Percentiles rank a stretch among this genome's conserved stretches.
Conservation (phyloP, 225 moss, liverwort and hornwort species). For the Pseudoscleropodium purum region DNA sequence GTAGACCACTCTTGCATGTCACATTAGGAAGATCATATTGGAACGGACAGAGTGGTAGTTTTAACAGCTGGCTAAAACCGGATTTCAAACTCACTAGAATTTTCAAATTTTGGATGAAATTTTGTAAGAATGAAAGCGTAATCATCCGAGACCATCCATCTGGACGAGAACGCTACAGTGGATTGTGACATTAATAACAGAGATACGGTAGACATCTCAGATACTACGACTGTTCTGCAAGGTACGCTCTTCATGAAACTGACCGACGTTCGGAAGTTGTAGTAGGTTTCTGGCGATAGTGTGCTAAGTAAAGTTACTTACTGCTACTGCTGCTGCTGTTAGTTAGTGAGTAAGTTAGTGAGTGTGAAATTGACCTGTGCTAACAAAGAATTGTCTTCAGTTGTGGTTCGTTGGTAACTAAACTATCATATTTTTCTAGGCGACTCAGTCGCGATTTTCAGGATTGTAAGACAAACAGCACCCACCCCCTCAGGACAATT, state of each 20-base stretch:
- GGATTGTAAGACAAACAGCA: background rate
- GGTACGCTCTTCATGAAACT: background rate
- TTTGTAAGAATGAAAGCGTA: too few relatives aligned
- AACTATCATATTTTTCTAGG: background rate
- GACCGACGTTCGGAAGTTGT: background rate
- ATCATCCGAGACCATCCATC: background rate
- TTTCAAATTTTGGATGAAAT: background rate
- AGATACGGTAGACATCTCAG: background rate
- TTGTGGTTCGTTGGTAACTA: background rate
- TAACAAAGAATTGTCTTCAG: too few relatives aligned
- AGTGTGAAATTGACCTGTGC: background rate
- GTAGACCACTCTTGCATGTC: too few relatives aligned
- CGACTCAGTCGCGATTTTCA: background rate
- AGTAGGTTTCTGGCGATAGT: too few relatives aligned
- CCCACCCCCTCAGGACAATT: background rate
- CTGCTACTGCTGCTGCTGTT: background rate
- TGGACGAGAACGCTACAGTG: background rate
- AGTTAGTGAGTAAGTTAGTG: background rate
- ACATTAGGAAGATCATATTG: too few relatives aligned
- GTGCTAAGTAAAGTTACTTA: background rate
- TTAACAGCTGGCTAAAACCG: accelerated
- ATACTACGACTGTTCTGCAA: background rate
- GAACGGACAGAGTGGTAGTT: too few relatives aligned
- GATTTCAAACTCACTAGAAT: too few relatives aligned
- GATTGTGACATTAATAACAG: background rate